Evolutionary conservation across 305 asterid species (phyloP), one percentile per base, ranked within the genome.

Genomic region (Coffea humblotiana): DNA sequence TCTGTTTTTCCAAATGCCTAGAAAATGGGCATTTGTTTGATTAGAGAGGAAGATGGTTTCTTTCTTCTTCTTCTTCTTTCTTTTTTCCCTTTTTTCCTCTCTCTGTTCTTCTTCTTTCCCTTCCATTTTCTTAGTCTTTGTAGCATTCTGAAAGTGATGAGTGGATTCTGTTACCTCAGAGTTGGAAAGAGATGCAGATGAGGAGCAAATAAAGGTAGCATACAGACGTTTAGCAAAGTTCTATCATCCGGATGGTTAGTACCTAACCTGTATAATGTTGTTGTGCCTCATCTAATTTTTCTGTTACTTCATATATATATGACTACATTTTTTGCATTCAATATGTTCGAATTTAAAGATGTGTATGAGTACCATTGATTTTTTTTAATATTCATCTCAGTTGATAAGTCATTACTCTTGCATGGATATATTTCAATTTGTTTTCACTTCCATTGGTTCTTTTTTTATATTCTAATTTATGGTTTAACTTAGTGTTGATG

Each of bases 221-320:
- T 94, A 95, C 75, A 84, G 99, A 82, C 95, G 98, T 67, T 85
- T 95, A 90, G 99, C 96, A 18, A 95, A 96, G 89, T 94, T 90
- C 86, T 94, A 92, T 87, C 99, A 96, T 86, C 99, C 99, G 73
- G 99, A 94, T 90, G 97, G 98, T 94, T 83, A 80, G 94, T 87
- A 79, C 88, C 67, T 81, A 75, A 77, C 71, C 88, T 80, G 83
- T 77, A 43, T 74, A 6, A 2, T 23, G 3, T 68, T 70, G 29
- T 13, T 10, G 32, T 68, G 3, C 27, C 60, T 37, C 77, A 71
- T 71, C 71, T 27, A 65, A 21, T 60, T 43, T 10, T 3, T 27
- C 63, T 56, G 35, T 58, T 37, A 70, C 47, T 56, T n/a, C 23
- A 27, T 29, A 5, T 54, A 2, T 78, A 58, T 73, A 19, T 75